Evolutionary conservation across 1,139 yeast genomes (phyloP).

Genomic region (Arxiozyma telluris): DNA sequence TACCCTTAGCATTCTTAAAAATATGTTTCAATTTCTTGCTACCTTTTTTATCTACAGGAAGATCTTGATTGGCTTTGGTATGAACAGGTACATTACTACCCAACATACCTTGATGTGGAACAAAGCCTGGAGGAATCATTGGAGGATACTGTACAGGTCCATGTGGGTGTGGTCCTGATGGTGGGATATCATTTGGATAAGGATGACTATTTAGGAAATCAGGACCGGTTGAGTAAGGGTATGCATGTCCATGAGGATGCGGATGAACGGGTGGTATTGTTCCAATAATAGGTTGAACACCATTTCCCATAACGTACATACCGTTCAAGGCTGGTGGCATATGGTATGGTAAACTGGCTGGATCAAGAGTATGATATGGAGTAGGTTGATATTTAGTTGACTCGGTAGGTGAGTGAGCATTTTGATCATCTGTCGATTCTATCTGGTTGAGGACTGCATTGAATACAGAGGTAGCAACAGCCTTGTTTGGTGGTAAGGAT

Average conservation of each 20-base stretch:
- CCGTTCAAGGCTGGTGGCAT: constrained; percentile 17
- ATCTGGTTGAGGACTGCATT: constrained; percentile 29
- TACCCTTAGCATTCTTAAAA: background rate
- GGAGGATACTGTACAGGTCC: constrained; percentile 2
- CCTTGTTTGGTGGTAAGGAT: constrained; percentile 13
- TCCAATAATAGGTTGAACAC: background rate
- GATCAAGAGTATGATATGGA: constrained; percentile 5
- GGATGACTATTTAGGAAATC: background rate
- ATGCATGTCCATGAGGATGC: background rate
- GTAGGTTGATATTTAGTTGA: background rate
- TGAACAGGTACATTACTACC: background rate
- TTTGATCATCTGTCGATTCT: constrained; percentile 6
- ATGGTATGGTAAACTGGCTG: constrained; percentile 23
- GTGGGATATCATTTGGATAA: background rate
- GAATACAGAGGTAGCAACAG: constrained; percentile 29
- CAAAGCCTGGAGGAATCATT: constrained; percentile 1
- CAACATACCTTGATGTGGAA: background rate
- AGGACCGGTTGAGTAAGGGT: background rate
- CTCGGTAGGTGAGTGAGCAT: background rate
- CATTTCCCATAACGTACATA: background rate
- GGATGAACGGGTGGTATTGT: background rate
- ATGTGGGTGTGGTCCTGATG: background rate
- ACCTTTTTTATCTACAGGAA: constrained; percentile 2
- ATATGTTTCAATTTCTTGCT: constrained; percentile 1
- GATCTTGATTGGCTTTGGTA: background rate